Conservation (phyloP, 768 basidiomycete genomes). For the Phylloporus scabripes region DNA sequence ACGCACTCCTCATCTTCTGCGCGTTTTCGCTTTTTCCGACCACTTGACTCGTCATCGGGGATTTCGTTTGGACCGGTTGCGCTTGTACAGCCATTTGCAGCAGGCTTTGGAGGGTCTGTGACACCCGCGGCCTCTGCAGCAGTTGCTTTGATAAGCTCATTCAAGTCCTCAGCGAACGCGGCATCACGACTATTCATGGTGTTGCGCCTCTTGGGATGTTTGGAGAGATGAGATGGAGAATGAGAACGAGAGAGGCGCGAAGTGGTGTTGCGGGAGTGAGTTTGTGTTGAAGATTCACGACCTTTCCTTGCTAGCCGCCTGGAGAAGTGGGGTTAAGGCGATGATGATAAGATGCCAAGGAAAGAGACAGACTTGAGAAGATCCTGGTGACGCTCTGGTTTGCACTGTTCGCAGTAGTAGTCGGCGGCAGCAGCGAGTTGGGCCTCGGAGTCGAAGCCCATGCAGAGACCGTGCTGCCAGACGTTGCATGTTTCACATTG, state of each 20-base stretch:
- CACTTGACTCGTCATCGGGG: slow-evolving; percentile 47
- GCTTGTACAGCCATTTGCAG: slow-evolving; percentile 35
- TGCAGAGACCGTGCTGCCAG: slow-evolving; percentile 97
- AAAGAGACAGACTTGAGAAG: slow-evolving; percentile 64
- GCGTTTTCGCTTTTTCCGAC: slow-evolving; percentile 70
- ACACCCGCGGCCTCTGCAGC: slow-evolving; percentile 63
- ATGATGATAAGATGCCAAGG: slow-evolving; percentile 11
- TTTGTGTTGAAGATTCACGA: slow-evolving; percentile 57
- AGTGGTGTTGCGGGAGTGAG: slow-evolving; percentile 53
- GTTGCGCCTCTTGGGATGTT: slow-evolving; percentile 80
- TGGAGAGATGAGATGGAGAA: slow-evolving; percentile 57
- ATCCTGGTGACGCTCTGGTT: slow-evolving; percentile 78
- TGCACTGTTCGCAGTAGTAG: slow-evolving; percentile 93
- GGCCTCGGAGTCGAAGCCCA: slow-evolving; percentile 82
- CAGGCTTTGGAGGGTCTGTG: slow-evolving; percentile 36
- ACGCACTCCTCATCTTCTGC: slow-evolving; percentile 67
- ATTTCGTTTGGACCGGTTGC: slow-evolving; percentile 37
- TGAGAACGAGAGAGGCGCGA: slow-evolving; percentile 71
- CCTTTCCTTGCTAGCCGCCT: slow-evolving; percentile 62
- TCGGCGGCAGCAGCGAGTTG: slow-evolving; percentile 69
- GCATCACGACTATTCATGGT: slow-evolving; percentile 99
- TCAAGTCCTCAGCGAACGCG: slow-evolving; percentile 83
- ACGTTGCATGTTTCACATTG: slow-evolving; percentile 96
- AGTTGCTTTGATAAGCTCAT: slow-evolving; percentile 69
- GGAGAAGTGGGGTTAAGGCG: slow-evolving; percentile 15